A percentile compares a stretch with the other conserved stretches of the same genome.
These are phyloP conservation scores for Coniferiporia sulphurascens DNA, from an alignment of 1,284 basidiomycete species.

Conservation along the genomic window DNA sequence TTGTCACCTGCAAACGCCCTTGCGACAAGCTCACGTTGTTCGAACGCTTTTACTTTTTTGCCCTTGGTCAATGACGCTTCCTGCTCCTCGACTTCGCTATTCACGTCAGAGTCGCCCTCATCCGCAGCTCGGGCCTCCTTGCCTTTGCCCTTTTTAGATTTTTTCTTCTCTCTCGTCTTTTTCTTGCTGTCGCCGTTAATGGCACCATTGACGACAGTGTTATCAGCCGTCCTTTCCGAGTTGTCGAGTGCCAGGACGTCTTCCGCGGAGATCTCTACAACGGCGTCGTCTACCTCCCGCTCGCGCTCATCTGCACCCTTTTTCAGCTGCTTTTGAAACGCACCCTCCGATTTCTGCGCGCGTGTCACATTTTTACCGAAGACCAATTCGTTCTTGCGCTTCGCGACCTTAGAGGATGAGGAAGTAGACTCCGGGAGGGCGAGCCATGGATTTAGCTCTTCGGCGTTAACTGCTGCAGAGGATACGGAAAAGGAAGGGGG, in stretches of 20 bases:
- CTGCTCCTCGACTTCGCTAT: slow-evolving; percentile 67
- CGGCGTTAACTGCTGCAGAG: slow-evolving; percentile 16
- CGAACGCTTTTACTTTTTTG: slow-evolving; percentile 57
- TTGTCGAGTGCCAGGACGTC: slow-evolving; percentile 41
- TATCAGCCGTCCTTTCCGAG: slow-evolving; percentile 18
- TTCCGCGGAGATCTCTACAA: slow-evolving; percentile 68
- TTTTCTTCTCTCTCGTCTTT: slow-evolving; percentile 17
- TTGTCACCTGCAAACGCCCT: slow-evolving; percentile 96
- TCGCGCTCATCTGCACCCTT: slow-evolving; percentile 52
- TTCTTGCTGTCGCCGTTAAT: slow-evolving; percentile 23
- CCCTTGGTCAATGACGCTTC: slow-evolving; percentile 44
- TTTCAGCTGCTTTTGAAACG: slow-evolving; percentile 57
- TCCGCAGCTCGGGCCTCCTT: slow-evolving; percentile 26
- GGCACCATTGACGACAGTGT: neutral
- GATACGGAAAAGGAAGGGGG: slow-evolving; percentile 7
- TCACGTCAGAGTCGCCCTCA: slow-evolving; percentile 48
- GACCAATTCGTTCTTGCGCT: slow-evolving; percentile 64
- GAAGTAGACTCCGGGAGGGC: slow-evolving; percentile 30
- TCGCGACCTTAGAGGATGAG: slow-evolving; percentile 36
- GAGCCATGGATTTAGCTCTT: slow-evolving; percentile 71
- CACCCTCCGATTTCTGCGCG: slow-evolving; percentile 62
- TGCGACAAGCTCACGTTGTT: slow-evolving; percentile 87
- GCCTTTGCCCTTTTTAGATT: slow-evolving; percentile 20
- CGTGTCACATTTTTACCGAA: slow-evolving; percentile 58
- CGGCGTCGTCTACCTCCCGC: slow-evolving; percentile 64